Evolutionary conservation across 306 rosid genomes (phyloP).

Genomic region (Macrotyloma uniflorum): DNA sequence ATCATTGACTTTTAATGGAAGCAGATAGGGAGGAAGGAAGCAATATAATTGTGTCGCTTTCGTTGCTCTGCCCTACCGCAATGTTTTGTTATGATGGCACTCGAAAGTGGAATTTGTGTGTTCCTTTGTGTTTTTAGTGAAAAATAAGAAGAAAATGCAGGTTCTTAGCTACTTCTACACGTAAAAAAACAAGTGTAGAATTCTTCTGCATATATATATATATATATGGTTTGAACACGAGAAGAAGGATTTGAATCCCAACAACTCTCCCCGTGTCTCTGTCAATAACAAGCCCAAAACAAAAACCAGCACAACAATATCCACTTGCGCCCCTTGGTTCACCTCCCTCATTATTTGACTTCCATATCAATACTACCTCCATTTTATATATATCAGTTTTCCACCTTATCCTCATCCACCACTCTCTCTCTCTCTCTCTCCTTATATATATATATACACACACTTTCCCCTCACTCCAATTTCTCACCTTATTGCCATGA

Average conservation of each 20-base stretch:
- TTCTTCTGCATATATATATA: neutral
- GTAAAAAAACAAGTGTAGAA: neutral
- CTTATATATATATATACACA: neutral
- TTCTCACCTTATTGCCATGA: neutral
- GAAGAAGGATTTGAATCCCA: constrained; percentile 31
- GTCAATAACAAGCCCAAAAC: constrained; percentile 38
- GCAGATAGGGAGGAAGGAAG: neutral
- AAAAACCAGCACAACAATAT: constrained; percentile 28
- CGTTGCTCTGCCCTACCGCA: constrained; percentile 8
- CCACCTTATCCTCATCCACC: constrained; percentile 3
- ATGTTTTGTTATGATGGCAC: constrained; percentile 6
- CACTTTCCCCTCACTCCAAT: neutral
- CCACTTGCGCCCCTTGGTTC: constrained; percentile 70
- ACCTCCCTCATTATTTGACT: constrained; percentile 35
- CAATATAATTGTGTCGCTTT: constrained; percentile 11
- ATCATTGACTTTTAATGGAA: neutral
- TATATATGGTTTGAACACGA: neutral
- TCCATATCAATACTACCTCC: neutral
- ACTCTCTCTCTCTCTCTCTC: neutral
- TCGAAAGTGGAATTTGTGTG: neutral
- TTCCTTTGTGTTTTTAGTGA: neutral
- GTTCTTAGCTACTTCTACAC: neutral
- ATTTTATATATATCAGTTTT: neutral
- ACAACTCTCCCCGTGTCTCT: constrained; percentile 18
- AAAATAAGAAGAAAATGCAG: neutral